Evolutionary conservation across 1,284 basidiomycete species (phyloP).

Genomic region (Rhodotorula sp.): DNA sequence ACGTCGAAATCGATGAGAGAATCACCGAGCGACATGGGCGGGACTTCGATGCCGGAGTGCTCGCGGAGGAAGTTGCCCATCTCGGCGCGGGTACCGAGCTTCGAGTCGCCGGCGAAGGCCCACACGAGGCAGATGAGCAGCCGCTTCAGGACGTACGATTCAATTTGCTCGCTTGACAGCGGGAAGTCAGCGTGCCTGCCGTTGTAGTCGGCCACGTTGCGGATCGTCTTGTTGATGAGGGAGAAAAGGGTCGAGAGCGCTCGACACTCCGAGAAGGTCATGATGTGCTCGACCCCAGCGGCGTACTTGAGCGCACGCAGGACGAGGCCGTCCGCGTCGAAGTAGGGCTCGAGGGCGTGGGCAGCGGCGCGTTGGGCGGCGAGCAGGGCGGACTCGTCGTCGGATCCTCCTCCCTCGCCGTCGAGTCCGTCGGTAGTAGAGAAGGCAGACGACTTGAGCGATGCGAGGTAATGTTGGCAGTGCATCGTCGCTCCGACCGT

Average conservation of each 20-base stretch:
- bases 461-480: conserved; percentile 76
- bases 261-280: conserved; percentile 93
- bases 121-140: conserved; percentile 90
- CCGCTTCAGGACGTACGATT: conserved; percentile 88
- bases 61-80: conserved; percentile 85
- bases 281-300: conserved; percentile 86
- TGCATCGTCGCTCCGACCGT: conserved; percentile 89
- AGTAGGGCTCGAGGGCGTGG: conserved; percentile 73
- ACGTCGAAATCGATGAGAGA: conserved; percentile 97
- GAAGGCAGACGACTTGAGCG: conserved; percentile 52
- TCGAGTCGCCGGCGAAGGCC: conserved; percentile 97
- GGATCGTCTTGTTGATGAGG: conserved; percentile 90
- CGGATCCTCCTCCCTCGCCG: neutral
- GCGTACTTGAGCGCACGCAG: conserved; percentile 75
- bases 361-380: conserved; percentile 75
- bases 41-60: conserved; percentile 86
- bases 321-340: conserved; percentile 78
- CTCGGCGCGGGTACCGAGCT: conserved; percentile 80
- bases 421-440: conserved; percentile 36
- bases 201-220: conserved; percentile 94
- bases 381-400: conserved; percentile 65
- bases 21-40: conserved; percentile 63
- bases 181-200: conserved; percentile 93
- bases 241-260: conserved; percentile 96
- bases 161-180: conserved; percentile 74